Base-by-base conservation (phyloP, 148 eudicot genomes). In the Rhododendron molle region DNA sequence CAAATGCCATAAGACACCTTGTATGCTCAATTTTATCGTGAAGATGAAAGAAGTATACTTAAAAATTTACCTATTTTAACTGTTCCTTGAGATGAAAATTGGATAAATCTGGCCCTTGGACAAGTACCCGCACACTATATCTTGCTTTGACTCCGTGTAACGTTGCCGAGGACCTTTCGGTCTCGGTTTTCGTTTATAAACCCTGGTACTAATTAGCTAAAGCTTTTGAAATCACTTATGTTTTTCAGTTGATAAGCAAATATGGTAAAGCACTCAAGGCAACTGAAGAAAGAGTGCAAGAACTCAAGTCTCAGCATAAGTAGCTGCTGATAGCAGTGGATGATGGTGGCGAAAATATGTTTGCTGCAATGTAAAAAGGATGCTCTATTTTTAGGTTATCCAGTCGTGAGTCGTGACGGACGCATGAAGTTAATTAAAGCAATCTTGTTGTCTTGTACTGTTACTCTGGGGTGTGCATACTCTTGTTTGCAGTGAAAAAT, bases 221-320 rank as follows among this genome's bases (percentile, higher is more conserved):
- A 23, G 26, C 58, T n/a, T n/a, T 46, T 14, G n/a, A 3, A 40
- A n/a, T 69, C 13, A 2, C 74, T 26, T 23, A 11, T 47, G 26
- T 40, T 76, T 81, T 81, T n/a, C 81, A 86, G 87, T 74, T 86
- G 67, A 86, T 81, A 71, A 81, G 80, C 84, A 86, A 14, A 52
- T 86, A 86, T 28, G 87, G 87, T 56, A 73, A 71, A 81, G 76
- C 87, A 52, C 44, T 86, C 84, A 74, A 73, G 80, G 87, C 80
- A 13, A 86, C 87, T 38, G 87, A 86, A 81, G 87, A 86, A 81
- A 81, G 84, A 80, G 87, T 86, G 30, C 49, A 86, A 43, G 84
- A 86, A 86, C 87, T 86, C 87, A 86, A 86, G 84, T 81, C 87
- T 86, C 84, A 86, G 43, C 43, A 86, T 74, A 86, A 86, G 84